Evolutionary conservation across 495 filamentous ascomycete species (phyloP).

Genomic region (Tuber borchii): DNA sequence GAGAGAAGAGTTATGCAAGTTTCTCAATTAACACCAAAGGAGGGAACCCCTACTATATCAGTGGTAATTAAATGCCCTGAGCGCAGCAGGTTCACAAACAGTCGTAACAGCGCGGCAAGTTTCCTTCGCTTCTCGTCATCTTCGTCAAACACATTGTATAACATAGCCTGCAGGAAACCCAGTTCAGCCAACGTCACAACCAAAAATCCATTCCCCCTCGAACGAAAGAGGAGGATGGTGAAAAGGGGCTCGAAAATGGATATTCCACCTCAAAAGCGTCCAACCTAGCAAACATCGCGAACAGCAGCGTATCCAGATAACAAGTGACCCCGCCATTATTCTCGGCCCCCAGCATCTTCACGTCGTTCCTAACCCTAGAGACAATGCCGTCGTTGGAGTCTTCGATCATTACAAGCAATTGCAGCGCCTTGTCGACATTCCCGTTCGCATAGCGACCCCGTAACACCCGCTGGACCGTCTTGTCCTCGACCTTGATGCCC

Average conservation of each 20-base stretch:
- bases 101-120: constrained; percentile 64
- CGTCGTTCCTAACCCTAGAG: constrained; percentile 59
- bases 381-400: constrained; percentile 77
- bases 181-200: constrained; percentile 8
- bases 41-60: constrained; percentile 61
- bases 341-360: constrained; percentile 74
- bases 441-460: constrained; percentile 57
- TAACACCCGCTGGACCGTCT: constrained; percentile 67
- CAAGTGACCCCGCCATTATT: constrained; percentile 84
- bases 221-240: constrained; percentile 13
- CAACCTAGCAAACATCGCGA: constrained; percentile 90
- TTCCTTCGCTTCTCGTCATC: constrained; percentile 59
- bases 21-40: not conserved
- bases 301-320: constrained; percentile 85
- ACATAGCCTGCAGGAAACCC: constrained; percentile 52
- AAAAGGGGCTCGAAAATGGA: constrained; percentile 17
- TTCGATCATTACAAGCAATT: constrained; percentile 66
- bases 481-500: constrained; percentile 42
- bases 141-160: constrained; percentile 61
- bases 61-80: constrained; percentile 76
- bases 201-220: constrained; percentile 19
- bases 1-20: constrained; percentile 41
- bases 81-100: constrained; percentile 90
- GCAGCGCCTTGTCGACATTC: constrained; percentile 66
- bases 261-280: constrained; percentile 65